Evolutionary conservation across 768 basidiomycete genomes (phyloP).

Genomic region (Chalciporus pseudorubinellus): DNA sequence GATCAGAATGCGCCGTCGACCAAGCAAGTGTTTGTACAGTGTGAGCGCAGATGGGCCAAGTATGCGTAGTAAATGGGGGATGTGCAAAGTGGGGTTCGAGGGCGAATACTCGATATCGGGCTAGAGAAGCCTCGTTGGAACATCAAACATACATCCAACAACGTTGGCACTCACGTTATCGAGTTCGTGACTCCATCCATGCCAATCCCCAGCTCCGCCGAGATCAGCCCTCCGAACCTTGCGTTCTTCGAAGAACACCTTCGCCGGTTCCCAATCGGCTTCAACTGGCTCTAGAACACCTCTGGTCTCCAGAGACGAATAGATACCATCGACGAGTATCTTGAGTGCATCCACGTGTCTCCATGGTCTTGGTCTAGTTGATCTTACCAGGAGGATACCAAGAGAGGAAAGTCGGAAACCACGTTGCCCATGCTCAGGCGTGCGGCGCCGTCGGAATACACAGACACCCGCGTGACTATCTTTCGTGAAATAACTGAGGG

Average conservation of each 20-base stretch:
- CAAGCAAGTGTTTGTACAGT: constrained; percentile 75
- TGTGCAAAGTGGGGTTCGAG: constrained; percentile 60
- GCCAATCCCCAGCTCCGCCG: constrained; percentile 59
- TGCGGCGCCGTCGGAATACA: constrained; percentile 67
- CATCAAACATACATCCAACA: not conserved
- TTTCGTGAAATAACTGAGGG: constrained; percentile 67
- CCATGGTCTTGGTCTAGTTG: constrained; percentile 72
- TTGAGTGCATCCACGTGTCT: constrained; percentile 64
- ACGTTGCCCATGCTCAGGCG: constrained; percentile 69
- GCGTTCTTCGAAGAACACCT: constrained; percentile 63
- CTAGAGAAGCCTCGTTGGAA: constrained; percentile 17
- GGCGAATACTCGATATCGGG: constrained; percentile 21
- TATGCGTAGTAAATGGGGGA: constrained; percentile 72
- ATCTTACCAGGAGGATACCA: constrained; percentile 68
- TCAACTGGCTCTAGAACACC: constrained; percentile 50
- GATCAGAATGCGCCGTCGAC: constrained; percentile 71
- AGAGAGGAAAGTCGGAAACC: constrained; percentile 79
- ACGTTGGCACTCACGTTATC: constrained; percentile 41
- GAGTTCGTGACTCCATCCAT: constrained; percentile 67
- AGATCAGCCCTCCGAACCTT: constrained; percentile 49
- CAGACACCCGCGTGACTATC: constrained; percentile 68
- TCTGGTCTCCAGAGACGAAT: constrained; percentile 47
- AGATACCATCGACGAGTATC: constrained; percentile 52
- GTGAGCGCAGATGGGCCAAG: constrained; percentile 78
- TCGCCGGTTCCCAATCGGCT: constrained; percentile 61